Conservation (phyloP, 805 yeast species). For the Cyberlindnera bimundalis region DNA sequence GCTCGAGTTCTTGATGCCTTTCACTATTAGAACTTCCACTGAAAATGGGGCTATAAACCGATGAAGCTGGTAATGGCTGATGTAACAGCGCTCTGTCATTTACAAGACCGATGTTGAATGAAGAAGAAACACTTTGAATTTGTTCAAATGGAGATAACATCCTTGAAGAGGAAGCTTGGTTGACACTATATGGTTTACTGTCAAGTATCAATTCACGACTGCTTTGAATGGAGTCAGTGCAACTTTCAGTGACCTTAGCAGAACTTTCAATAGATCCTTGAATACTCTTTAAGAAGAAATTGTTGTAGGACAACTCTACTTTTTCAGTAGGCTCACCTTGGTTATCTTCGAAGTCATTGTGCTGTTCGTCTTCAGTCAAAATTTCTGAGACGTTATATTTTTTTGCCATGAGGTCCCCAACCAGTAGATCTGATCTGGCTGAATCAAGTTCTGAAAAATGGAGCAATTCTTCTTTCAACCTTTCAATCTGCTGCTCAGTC, state of each 20-base stretch:
- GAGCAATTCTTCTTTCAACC: constrained; percentile 7
- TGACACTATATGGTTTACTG: not conserved
- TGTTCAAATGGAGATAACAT: constrained; percentile 1
- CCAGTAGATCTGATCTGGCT: not conserved
- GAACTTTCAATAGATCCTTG: not conserved
- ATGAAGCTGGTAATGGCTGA: no score
- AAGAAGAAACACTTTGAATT: not conserved
- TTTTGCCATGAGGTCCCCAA: not conserved
- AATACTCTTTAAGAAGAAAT: not conserved
- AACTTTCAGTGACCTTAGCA: not conserved
- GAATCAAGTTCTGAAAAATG: constrained; percentile 1
- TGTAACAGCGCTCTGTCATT: no score
- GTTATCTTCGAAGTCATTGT: no score
- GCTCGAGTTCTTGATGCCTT: no score
- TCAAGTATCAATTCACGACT: constrained; percentile 10
- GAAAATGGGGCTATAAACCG: no score
- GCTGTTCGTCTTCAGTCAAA: no score
- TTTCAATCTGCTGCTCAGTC: constrained; percentile 2
- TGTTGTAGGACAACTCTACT: no score
- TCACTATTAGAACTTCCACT: no score
- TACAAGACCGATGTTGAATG: not conserved
- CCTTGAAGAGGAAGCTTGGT: not conserved
- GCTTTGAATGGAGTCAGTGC: constrained; percentile 9
- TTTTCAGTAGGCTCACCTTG: no score
- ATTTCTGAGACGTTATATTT: no score